Evolutionary conservation across 2,329 filamentous ascomycete species (phyloP), one percentile per base, ranked within the genome.

Genomic region (Fusarium setosum): DNA sequence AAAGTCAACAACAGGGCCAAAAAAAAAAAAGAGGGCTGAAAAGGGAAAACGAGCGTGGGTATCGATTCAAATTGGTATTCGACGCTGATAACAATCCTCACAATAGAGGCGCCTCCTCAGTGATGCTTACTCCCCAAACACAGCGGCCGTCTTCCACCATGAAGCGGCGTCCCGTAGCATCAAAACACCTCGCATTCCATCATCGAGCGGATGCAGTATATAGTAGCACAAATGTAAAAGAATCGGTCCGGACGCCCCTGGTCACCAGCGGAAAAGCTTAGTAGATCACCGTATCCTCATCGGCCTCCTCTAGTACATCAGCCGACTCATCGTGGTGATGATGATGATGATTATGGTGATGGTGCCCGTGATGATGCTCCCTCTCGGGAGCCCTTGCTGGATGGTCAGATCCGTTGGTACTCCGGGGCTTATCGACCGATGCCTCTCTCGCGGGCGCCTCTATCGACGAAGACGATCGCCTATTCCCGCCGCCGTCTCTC

Each of bases 201-300:
- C 23, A 24, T 31, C 18, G 32, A 11, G n/a, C 20, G 13, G 23
- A 55, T 26, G 38, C 23, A 47, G 21, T 21, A n/a, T 17, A 17
- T 15, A 49, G 26, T 24, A 41, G 21, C 17, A 60, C n/a, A 41
- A 21, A 52, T 34, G 24, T 8, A 11, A 9, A 57, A 29, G 23
- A 21, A 37, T 15, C 21, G n/a, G n/a, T 7, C 17, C 12, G 34
- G 18, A 23, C 17, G n/a, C 31, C 37, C 15, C n/a, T 44, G 15
- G 32, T 34, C n/a, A 10, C 18, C 15, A 13, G 8, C 10, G 10
- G n/a, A 20, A 34, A 3, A 15, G 18, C 44, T 86, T 81, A 97
- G 81, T 97, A 97, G 60, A 97, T 95, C 52, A 97, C 93, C 70
- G 91, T 94, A 73, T 97, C 94, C 80, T 97, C 94, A 61, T 93